These are phyloP conservation scores for Ogataea methylovora DNA, from an alignment of 805 yeast species.

Conservation along the genomic window DNA sequence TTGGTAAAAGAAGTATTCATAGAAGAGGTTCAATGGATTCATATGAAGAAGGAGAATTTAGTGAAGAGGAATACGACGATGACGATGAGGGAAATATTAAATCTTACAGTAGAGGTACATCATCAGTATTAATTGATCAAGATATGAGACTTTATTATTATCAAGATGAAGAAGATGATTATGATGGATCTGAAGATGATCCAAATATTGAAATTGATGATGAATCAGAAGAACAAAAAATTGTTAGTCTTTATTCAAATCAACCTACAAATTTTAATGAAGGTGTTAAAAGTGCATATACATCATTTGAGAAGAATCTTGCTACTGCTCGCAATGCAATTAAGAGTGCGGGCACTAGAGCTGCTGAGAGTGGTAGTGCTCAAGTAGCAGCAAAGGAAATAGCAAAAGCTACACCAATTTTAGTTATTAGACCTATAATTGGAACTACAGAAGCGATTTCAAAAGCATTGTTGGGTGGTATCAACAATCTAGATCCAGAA, in stretches of 20 bases:
- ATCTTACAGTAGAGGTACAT: too few relatives aligned
- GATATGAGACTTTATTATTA: conserved; percentile 10
- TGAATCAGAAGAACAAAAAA: conserved; percentile 30
- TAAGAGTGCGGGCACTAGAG: conserved; percentile 48
- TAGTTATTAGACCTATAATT: conserved; percentile 74
- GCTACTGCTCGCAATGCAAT: conserved; percentile 59
- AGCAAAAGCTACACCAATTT: conserved; percentile 72
- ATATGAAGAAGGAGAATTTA: not conserved
- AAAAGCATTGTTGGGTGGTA: conserved; percentile 73
- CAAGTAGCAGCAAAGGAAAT: conserved; percentile 62
- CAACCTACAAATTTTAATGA: conserved; percentile 69
- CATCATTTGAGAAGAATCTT: conserved; percentile 62
- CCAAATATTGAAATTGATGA: conserved; percentile 18
- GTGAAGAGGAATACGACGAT: conserved; percentile 4
- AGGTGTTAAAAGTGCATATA: conserved; percentile 72
- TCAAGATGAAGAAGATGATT: conserved; percentile 20
- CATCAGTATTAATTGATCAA: too few relatives aligned
- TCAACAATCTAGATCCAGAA: conserved; percentile 69
- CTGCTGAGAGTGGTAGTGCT: conserved; percentile 57
- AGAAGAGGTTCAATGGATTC: conserved; percentile 1
- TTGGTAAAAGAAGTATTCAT: not conserved
- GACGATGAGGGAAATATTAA: conserved; percentile 2
- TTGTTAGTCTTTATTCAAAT: conserved; percentile 70
- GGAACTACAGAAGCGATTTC: conserved; percentile 91
- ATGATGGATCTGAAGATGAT: conserved; percentile 18